Evolutionary conservation across 1,284 basidiomycete species (phyloP).

Genomic region (Ganoderma multipileum): DNA sequence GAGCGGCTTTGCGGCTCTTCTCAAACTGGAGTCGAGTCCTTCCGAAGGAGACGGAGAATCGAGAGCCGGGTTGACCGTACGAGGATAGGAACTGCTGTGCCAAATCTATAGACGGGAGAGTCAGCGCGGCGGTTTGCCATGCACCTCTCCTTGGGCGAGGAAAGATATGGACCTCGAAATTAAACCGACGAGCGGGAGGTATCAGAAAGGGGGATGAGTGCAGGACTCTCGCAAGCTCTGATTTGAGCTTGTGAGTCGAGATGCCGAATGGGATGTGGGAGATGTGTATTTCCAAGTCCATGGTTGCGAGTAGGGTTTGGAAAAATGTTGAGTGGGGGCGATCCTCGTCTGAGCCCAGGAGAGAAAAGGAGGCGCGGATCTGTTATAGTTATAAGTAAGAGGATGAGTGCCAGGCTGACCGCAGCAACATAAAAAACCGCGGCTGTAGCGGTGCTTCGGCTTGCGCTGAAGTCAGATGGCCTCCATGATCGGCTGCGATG

Average conservation of each 20-base stretch:
- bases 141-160: conserved; percentile 36
- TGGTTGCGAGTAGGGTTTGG: background rate
- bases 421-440: background rate
- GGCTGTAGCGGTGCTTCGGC: background rate
- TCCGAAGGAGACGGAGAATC: conserved; percentile 30
- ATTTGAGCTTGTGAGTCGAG: conserved; percentile 43
- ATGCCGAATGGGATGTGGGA: conserved; percentile 44
- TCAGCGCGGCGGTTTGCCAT: conserved; percentile 52
- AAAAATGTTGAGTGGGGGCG: background rate
- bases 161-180: conserved; percentile 52
- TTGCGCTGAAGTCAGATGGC: background rate
- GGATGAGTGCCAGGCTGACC: background rate
- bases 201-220: conserved; percentile 49
- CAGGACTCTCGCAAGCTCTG: conserved; percentile 49
- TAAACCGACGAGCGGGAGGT: conserved; percentile 45
- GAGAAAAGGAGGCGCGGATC: background rate
- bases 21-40: conserved; percentile 48
- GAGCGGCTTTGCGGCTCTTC: conserved; percentile 41
- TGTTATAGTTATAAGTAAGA: background rate
- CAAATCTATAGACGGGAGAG: conserved; percentile 50
- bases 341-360: background rate
- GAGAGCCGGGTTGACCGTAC: conserved; percentile 44
- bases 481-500: background rate
- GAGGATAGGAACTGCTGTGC: conserved; percentile 51
- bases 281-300: conserved; percentile 42